Evolutionary conservation across 345 rosid species (phyloP).

Genomic region (Kandelia obovata): DNA sequence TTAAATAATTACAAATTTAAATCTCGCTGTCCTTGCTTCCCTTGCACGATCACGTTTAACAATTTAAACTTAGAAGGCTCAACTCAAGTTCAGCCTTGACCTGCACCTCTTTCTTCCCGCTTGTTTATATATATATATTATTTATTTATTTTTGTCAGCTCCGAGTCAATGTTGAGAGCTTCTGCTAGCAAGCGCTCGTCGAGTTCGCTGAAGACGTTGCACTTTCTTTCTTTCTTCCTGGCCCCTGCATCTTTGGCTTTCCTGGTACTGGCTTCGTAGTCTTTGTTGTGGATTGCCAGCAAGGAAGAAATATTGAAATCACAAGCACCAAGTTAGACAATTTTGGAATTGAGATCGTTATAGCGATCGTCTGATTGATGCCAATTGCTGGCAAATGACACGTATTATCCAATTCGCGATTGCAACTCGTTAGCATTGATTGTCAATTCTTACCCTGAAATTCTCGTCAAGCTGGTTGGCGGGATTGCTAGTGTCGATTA

Average conservation of each 20-base stretch:
- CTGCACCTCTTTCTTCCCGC: constrained; percentile 45
- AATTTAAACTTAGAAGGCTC: no score
- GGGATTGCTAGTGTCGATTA: constrained; percentile 28
- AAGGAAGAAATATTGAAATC: constrained; percentile 19
- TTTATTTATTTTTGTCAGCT: constrained; percentile 17
- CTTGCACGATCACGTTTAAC: no score
- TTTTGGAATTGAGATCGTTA: no score
- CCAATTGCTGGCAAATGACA: no score
- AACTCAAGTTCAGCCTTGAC: constrained; percentile 37
- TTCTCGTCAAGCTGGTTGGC: constrained; percentile 44
- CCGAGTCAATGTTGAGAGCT: constrained; percentile 39
- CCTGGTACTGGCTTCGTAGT: background rate
- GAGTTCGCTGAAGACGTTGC: constrained; percentile 46
- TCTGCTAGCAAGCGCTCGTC: constrained; percentile 32
- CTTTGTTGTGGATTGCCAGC: constrained; percentile 43
- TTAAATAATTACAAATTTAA: no score
- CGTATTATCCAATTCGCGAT: no score
- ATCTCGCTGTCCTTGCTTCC: no score
- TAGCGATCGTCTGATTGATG: no score
- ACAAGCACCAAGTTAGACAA: no score
- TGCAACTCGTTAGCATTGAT: no score
- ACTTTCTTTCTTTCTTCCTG: constrained; percentile 13
- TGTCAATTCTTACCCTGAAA: constrained; percentile 26
- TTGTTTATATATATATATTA: constrained; percentile 2
- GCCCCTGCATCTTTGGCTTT: background rate